Base-by-base conservation (phyloP, 1,139 yeast species). In the Taphrina flavorubra region DNA sequence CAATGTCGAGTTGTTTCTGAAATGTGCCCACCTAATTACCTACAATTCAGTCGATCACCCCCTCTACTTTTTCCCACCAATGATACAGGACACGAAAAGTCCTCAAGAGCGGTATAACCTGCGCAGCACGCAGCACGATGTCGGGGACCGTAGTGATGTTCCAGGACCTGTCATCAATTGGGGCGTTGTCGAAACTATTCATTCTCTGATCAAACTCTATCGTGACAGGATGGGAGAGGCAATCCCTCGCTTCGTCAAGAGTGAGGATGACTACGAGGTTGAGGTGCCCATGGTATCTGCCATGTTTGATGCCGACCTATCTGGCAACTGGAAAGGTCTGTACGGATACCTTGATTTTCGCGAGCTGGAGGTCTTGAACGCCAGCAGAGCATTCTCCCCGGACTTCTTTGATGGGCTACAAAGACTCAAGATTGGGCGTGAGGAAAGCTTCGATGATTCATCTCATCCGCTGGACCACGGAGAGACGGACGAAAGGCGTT, bases 111-210 rank as follows among this genome's bases (percentile, higher is more conserved):
- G 51, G 8, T 57, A 56, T 36, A 31, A 42, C 16, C 37, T 46
- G 16, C 60, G 53, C 16, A 40, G 14, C n/a, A 11, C 44, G 25
- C 13, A 34, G 25, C 20, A 16, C 25, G 18, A 44, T n/a, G 13
- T n/a, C 25, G 2, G 20, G 16, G 13, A 13, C 13, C 4, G 5
- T 13, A 13, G 13, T 6, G 5, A n/a, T 34, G 53, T 14, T 40
- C 42, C 18, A 46, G 65, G 56, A 16, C 67, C 67, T 1, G 59
- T 56, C 31, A 37, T 63, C 55, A 63, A 63, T 63, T 63, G 67
- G 67, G 67, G 67, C 13, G 67, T 63, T 6, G 67, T 63, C 13
- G 67, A 63, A 42, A 63, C 67, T 4, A 63, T 63, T n/a, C 46
- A 53, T n/a, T 57, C 59, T 8, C 31, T 63, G 55, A 49, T 63